Evolutionary conservation across 257 asterid genomes (phyloP).

Genomic region (Pogostemon cablin): DNA sequence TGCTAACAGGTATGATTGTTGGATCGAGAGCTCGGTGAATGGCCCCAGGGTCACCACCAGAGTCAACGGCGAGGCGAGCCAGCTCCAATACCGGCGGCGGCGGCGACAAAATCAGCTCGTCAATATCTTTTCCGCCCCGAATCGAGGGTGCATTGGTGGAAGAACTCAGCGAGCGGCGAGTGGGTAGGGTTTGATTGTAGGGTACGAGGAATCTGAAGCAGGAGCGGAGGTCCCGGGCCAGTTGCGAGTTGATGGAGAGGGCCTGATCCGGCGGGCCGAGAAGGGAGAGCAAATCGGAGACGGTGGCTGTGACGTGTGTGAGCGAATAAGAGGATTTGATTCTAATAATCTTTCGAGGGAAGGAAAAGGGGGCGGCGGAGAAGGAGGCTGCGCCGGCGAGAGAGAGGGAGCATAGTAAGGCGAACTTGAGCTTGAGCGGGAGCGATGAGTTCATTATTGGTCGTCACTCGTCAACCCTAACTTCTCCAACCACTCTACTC

Average conservation of each 20-base stretch:
- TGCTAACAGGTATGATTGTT: conserved; percentile 49
- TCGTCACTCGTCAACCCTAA: too few species aligned
- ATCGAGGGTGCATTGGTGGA: not conserved
- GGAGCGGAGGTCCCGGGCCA: conserved; percentile 57
- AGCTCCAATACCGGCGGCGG: conserved; percentile 80
- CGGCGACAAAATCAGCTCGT: conserved; percentile 68
- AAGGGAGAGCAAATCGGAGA: conserved; percentile 70
- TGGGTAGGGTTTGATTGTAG: conserved; percentile 4
- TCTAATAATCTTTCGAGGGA: conserved; percentile 35
- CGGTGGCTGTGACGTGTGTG: conserved; percentile 59
- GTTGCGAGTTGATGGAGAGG: conserved; percentile 52
- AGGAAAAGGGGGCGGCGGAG: conserved; percentile 33
- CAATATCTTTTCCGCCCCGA: conserved; percentile 32
- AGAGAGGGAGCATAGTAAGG: conserved; percentile 61
- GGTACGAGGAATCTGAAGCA: conserved; percentile 85
- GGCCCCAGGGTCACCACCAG: conserved; percentile 80
- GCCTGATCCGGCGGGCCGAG: conserved; percentile 76
- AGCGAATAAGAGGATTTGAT: conserved; percentile 6
- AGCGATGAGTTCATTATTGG: conserved; percentile 40
- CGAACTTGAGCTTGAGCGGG: conserved; percentile 55
- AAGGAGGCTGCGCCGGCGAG: conserved; percentile 52
- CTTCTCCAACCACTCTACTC: too few species aligned
- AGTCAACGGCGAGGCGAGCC: conserved; percentile 80
- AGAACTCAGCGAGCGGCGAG: conserved; percentile 43
- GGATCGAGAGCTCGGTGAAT: conserved; percentile 81